These are phyloP conservation scores for Royoungia palumana DNA, from an alignment of 768 basidiomycete species.

Conservation along the genomic window DNA sequence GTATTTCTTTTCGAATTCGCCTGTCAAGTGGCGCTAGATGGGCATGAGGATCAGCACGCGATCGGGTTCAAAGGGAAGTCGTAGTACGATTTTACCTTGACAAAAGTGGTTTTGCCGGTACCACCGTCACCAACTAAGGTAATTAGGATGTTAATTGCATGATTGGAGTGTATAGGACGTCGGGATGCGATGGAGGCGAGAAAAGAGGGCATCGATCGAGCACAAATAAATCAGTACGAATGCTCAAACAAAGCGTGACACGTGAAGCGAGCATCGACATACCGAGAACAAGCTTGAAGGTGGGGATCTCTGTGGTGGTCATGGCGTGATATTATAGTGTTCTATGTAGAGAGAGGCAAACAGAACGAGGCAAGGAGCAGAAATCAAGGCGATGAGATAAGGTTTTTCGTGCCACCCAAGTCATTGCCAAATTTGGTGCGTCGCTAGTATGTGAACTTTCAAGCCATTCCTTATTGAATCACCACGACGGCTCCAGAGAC, in stretches of 20 bases:
- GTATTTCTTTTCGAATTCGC: conserved; percentile 99
- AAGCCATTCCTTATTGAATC: no score
- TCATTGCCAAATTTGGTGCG: conserved; percentile 22
- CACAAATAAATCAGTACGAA: conserved; percentile 26
- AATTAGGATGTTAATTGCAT: conserved; percentile 1
- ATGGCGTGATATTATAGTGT: conserved; percentile 34
- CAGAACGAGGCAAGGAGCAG: conserved; percentile 26
- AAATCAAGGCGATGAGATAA: conserved; percentile 37
- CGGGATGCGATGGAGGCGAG: conserved; percentile 9
- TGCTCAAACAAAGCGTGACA: conserved; percentile 9
- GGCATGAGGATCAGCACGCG: conserved; percentile 51
- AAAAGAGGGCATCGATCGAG: conserved; percentile 51
- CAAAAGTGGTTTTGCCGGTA: conserved; percentile 97
- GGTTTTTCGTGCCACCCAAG: conserved; percentile 33
- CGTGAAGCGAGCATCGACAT: conserved; percentile 29
- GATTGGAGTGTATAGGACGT: conserved; percentile 7
- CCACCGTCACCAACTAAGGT: conserved; percentile 88
- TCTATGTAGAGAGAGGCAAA: conserved; percentile 23
- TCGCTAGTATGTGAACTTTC: no score
- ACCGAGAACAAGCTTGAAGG: conserved; percentile 99
- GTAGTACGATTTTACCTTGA: conserved; percentile 64
- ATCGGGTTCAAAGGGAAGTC: conserved; percentile 36
- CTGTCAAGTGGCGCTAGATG: conserved; percentile 89
- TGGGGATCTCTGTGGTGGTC: conserved; percentile 56
- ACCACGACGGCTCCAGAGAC: no score